Evolutionary conservation across 495 filamentous ascomycete genomes (phyloP), one percentile per base, ranked within the genome.

Genomic region (Daldinia loculata): DNA sequence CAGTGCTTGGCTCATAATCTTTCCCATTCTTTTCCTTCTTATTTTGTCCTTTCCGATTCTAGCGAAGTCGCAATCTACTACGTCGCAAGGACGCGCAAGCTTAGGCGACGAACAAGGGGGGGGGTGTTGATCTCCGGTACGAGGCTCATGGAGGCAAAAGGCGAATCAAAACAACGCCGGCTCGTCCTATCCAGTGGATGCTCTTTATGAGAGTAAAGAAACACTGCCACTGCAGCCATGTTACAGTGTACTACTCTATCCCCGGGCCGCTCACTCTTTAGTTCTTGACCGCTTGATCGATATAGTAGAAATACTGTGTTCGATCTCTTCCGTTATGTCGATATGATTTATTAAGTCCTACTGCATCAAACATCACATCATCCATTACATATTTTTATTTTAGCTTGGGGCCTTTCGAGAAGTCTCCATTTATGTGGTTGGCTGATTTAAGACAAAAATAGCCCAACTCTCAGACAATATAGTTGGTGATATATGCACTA

Each of bases 71-170:
- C 52, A 63, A 51, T 67, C 56, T 69, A 69, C 52, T 48, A 69
- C 58, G 62, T 63, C 70, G 61, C 41, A 39, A 59, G 43, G 66
- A 73, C 70, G 70, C 70, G 70, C 70, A 73, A 69, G 58, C 66
- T 39, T n/a, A 32, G 34, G 36, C 30, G 41, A 53, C 59, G 39
- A 26, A 43, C 56, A 22, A 56, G 32, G 43, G 51, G 41, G 58
- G 29, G 15, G 22, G 22, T 53, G 61, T 66, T 68, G 14, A 55
- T 55, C 29, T 56, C 62, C 56, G 56, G 56, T 61, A 57, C 34
- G 30, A 69, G 56, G 36, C 29, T 58, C 56, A 55, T 57, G 38
- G 51, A 51, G 43, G 24, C 55, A 17, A 69, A 72, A 57, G 9
- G 57, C 43, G 62, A 69, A 65, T 45, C 39, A 59, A 48, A 58